phyloP scores from a whole-genome alignment of 1,284 basidiomycete genomes.

The Puccinia hordei region DNA sequence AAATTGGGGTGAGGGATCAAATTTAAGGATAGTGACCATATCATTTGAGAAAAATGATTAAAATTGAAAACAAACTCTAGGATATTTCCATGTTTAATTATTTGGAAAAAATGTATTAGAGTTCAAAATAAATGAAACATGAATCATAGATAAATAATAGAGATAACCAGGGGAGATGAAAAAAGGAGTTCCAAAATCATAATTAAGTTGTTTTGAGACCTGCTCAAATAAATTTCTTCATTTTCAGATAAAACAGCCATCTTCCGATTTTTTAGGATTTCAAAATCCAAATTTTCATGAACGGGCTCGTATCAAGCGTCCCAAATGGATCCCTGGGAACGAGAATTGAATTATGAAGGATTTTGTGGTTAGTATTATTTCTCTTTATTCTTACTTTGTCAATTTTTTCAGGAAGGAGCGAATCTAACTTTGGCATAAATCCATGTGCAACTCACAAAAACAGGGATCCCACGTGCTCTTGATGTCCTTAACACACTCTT shows the following conservation, averaged over 20 bases:
- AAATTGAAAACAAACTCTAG: too few relatives aligned
- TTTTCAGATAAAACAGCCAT: not conserved
- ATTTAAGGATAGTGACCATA: too few relatives aligned
- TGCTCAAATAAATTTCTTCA: constrained; percentile 7
- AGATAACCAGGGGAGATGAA: too few relatives aligned
- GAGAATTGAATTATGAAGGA: not conserved
- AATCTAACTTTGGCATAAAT: not conserved
- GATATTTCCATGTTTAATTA: too few relatives aligned
- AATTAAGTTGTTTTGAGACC: not conserved
- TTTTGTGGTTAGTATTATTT: not conserved
- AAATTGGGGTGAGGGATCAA: too few relatives aligned
- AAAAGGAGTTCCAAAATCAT: too few relatives aligned
- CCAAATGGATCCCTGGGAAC: constrained; percentile 49
- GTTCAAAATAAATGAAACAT: too few relatives aligned
- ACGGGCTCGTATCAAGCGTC: constrained; percentile 33
- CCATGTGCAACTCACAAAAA: constrained; percentile 32
- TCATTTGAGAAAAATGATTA: too few relatives aligned
- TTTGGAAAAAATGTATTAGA: too few relatives aligned
- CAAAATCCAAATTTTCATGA: not conserved
- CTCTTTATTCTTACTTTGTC: not conserved
- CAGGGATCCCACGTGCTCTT: constrained; percentile 48
- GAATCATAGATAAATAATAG: too few relatives aligned
- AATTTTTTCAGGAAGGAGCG: not conserved
- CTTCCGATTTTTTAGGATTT: not conserved
- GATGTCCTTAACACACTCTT: constrained; percentile 43